Evolutionary conservation across 768 basidiomycete species (phyloP).

Genomic region (Boletus pseudopeckii): DNA sequence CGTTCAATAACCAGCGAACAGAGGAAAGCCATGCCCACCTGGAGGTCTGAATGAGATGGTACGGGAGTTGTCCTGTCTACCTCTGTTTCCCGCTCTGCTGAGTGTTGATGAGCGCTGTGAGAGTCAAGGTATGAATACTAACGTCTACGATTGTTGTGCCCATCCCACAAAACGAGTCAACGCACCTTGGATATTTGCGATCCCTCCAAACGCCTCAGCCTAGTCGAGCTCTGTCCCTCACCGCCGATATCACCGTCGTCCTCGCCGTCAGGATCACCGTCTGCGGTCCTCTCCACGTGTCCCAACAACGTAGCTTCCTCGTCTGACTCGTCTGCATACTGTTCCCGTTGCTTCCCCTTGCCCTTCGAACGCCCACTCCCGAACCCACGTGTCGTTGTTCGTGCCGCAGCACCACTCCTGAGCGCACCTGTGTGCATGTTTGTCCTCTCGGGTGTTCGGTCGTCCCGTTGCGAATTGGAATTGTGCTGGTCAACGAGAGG

Average conservation of each 20-base stretch:
- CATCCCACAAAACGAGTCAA: neutral
- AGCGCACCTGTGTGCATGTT: slow-evolving; percentile 31
- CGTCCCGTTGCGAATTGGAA: slow-evolving; percentile 21
- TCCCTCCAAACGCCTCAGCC: slow-evolving; percentile 26
- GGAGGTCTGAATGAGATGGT: slow-evolving; percentile 74
- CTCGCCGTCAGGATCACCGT: slow-evolving; percentile 36
- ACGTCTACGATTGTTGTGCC: neutral
- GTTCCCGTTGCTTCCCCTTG: slow-evolving; percentile 47
- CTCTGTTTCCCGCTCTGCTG: slow-evolving; percentile 9
- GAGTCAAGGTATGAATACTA: neutral
- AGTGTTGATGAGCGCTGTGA: slow-evolving; percentile 24
- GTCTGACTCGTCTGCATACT: slow-evolving; percentile 61
- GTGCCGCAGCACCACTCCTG: slow-evolving; percentile 34
- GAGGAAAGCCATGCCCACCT: slow-evolving; percentile 38
- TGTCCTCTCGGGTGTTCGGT: slow-evolving; percentile 8
- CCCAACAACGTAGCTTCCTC: slow-evolving; percentile 52
- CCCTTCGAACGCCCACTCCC: slow-evolving; percentile 23
- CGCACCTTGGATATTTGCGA: slow-evolving; percentile 19
- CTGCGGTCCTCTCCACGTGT: slow-evolving; percentile 31
- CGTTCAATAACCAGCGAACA: slow-evolving; percentile 2
- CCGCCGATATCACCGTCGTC: slow-evolving; percentile 38
- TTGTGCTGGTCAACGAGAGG: slow-evolving; percentile 36
- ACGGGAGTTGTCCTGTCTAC: slow-evolving; percentile 65
- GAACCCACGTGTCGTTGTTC: slow-evolving; percentile 17
- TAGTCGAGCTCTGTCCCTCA: slow-evolving; percentile 27